Conservation (phyloP, 257 asterid genomes). For the Ilex asprella region DNA sequence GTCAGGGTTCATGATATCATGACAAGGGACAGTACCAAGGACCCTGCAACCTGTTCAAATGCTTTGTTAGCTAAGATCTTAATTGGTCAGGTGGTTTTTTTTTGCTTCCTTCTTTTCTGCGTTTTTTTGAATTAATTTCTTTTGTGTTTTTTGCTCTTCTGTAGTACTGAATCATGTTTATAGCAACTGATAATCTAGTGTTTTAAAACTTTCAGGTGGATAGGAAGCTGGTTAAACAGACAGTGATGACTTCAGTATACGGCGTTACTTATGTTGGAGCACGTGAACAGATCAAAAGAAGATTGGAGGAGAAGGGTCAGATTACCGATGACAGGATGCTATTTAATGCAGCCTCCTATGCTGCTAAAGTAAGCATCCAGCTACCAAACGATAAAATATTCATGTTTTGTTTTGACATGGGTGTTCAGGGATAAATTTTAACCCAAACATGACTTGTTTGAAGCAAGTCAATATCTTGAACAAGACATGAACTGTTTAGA, state of each 20-base stretch:
- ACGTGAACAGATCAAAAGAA: constrained; percentile 85
- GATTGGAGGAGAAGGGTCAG: constrained; percentile 85
- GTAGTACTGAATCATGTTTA: neutral
- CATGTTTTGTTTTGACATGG: no score
- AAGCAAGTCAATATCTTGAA: no score
- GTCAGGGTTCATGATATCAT: constrained; percentile 75
- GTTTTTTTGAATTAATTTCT: neutral
- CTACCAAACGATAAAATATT: neutral
- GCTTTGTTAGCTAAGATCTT: constrained; percentile 75
- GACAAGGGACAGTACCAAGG: constrained; percentile 70
- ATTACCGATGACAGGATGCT: constrained; percentile 70
- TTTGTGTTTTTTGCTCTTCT: neutral
- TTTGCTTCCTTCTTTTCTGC: constrained; percentile 2
- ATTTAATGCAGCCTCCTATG: constrained; percentile 78
- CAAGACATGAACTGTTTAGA: no score
- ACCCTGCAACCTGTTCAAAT: constrained; percentile 59
- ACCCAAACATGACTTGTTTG: no score
- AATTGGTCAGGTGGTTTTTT: constrained; percentile 60
- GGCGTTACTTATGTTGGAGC: constrained; percentile 98
- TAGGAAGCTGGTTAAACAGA: constrained; percentile 88
- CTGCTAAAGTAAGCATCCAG: constrained; percentile 68
- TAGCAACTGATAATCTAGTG: constrained; percentile 22
- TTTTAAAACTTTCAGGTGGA: constrained; percentile 61
- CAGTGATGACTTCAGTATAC: constrained; percentile 97
- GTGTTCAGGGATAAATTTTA: no score